Evolutionary conservation across 2,329 filamentous ascomycete genomes (phyloP), one percentile per base, ranked within the genome.

Genomic region (Penicillium capsulatum): DNA sequence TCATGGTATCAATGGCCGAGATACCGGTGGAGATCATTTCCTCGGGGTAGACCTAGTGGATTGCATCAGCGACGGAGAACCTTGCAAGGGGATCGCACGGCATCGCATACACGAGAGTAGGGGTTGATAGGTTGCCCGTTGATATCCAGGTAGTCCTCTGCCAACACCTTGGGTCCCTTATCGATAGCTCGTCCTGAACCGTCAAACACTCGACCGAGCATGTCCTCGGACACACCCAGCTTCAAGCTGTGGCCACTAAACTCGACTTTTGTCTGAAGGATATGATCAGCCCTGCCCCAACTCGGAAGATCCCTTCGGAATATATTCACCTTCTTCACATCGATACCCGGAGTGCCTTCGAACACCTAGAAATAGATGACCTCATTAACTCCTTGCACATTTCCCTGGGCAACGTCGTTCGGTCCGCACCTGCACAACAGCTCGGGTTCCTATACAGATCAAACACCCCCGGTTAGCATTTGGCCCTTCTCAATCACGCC

Each of bases 21-120:
- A 98, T 98, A 81, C 92, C 92, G 33, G 92, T 98, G 24, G 91
- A 92, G 61, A 98, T 97, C 91, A 98, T 98, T 73, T 98, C 94
- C 74, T 98, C 92, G 61, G 92, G 92, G 66, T 98, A 98, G 55
- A 95, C 87, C 88, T 94, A 50, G 16, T 15, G 16, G 26, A 22
- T 20, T 34, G 30, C 14, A 37, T 60, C 44, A 53, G 47, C 45
- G n/a, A n/a, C n/a, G n/a, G n/a, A n/a, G n/a, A n/a, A n/a, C n/a
- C n/a, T n/a, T n/a, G n/a, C n/a, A n/a, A n/a, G n/a, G n/a, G n/a
- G n/a, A n/a, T 17, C 26, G 37, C n/a, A 27, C 4, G 27, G 22
- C 15, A 7, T 30, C 30, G 36, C 36, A 58, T 78, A 94, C 91
- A 75, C 92, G 82, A 46, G 90, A 91, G 74, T 92, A 97, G 47